Evolutionary conservation across 192 early-diverging fungal species (phyloP), one percentile per base, ranked within the genome.

Genomic region (Backusella australiensis): DNA sequence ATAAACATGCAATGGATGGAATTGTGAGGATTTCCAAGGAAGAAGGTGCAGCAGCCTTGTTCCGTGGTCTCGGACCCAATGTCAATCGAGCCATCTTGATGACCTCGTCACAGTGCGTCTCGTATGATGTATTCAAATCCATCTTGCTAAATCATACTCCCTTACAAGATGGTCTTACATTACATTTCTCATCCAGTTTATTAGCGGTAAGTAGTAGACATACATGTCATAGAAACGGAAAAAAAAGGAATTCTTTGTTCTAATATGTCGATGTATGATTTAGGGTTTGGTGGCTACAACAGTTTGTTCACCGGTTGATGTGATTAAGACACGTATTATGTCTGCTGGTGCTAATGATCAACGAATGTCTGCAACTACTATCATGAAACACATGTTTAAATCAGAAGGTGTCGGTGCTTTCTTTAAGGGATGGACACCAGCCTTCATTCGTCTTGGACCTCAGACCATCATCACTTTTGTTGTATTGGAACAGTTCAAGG

Each of bases 31-130:
- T 97, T 66, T 83, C 91, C 1, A 86, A 87, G 14, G 84, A 90
- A n/a, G 96, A 97, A 69, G 94, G 95, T 12, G 78, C 86, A 1
- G 39, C 38, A 3, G 93, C 94, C 3, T 83, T 99, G 42, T 95
- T 96, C 84, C 92, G 96, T 80, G 97, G 97, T 69, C 82, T 96
- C 4, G 93, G 94, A 1, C 95, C 97, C 36, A 96, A 96, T 44
- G 89, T 95, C 70, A 90, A 95, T 65, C 86, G 96, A 63, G 95
- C 96, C 4, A 95, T 98, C 81, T 88, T 96, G 46, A 93, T 94
- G 90, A 92, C 88, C 14, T 85, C 85, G 14, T 87, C 90, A 2
- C 93, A 94, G 77, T 85, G 92, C 34, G 85, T 86, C 34, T 89
- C 89, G 4, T 96, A 96, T 81, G 94, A 96, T 77, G 83, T 81